Conservation (phyloP, 2,329 filamentous ascomycete genomes). For the Chaetomiaceae sp. region DNA sequence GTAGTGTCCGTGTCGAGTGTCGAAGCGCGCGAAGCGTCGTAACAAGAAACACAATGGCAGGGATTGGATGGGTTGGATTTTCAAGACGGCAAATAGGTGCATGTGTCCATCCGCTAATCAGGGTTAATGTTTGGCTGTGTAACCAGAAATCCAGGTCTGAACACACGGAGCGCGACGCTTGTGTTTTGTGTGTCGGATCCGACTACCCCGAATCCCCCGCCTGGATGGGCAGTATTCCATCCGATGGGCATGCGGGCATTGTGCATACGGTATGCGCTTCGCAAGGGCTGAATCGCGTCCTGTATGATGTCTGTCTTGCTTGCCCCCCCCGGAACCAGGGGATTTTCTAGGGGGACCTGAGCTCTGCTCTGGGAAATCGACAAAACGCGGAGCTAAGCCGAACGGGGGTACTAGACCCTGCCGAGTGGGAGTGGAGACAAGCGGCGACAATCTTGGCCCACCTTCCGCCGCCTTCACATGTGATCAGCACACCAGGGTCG, state of each 20-base stretch:
- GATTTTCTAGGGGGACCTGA: too few relatives aligned
- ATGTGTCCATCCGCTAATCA: background rate
- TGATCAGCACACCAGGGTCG: background rate
- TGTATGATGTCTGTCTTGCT: too few relatives aligned
- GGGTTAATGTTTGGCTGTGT: background rate
- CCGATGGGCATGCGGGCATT: too few relatives aligned
- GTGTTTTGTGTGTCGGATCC: background rate
- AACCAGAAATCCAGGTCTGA: background rate
- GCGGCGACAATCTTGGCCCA: background rate
- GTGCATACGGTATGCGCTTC: too few relatives aligned
- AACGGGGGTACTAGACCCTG: background rate
- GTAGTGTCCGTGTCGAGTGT: background rate
- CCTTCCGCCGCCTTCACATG: background rate
- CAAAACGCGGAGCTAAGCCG: background rate
- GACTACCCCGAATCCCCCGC: too few relatives aligned
- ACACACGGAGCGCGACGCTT: too few relatives aligned
- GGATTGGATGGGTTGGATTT: background rate
- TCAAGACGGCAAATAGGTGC: background rate
- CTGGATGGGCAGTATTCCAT: too few relatives aligned
- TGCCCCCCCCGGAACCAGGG: too few relatives aligned
- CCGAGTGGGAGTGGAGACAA: background rate
- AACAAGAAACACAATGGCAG: constrained; percentile 1
- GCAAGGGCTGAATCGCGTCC: too few relatives aligned
- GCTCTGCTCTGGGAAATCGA: background rate
- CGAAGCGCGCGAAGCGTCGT: background rate